Evolutionary conservation across 179 eudicot species (phyloP).

Genomic region (Pouteria campechiana): DNA sequence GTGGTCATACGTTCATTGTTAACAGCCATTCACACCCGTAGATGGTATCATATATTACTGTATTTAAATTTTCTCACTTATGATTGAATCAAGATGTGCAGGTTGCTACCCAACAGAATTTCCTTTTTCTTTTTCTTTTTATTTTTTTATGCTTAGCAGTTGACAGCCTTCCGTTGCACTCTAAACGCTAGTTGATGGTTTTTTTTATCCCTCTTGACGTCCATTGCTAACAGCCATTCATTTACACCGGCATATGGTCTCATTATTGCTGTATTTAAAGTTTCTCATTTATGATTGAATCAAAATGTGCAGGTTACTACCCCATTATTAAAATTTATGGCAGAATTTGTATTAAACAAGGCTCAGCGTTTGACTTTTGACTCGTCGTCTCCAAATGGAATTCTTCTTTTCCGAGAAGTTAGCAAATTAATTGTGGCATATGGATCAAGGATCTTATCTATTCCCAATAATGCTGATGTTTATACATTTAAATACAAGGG

Average conservation of each 20-base stretch:
- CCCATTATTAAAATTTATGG: conserved; percentile 86
- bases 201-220: too few species aligned
- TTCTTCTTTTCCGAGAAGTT: conserved; percentile 92
- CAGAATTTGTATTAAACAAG: conserved; percentile 89
- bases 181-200: too few species aligned
- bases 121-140: background rate
- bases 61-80: background rate
- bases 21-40: background rate
- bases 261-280: too few species aligned
- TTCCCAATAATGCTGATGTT: conserved; percentile 58
- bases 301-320: conserved; percentile 69
- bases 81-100: conserved; percentile 15
- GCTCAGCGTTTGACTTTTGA: conserved; percentile 95
- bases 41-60: too few species aligned
- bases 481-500: conserved; percentile 95
- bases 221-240: background rate
- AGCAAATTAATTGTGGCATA: conserved; percentile 91
- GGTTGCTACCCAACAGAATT: conserved; percentile 73
- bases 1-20: too few species aligned
- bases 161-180: too few species aligned
- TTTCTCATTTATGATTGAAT: background rate
- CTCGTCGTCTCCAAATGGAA: conserved; percentile 92
- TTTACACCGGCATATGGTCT: too few species aligned
- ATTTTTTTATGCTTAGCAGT: too few species aligned
- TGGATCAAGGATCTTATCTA: conserved; percentile 63